Conservation (phyloP, 148 eudicot genomes). For the Pouteria glomerata region DNA sequence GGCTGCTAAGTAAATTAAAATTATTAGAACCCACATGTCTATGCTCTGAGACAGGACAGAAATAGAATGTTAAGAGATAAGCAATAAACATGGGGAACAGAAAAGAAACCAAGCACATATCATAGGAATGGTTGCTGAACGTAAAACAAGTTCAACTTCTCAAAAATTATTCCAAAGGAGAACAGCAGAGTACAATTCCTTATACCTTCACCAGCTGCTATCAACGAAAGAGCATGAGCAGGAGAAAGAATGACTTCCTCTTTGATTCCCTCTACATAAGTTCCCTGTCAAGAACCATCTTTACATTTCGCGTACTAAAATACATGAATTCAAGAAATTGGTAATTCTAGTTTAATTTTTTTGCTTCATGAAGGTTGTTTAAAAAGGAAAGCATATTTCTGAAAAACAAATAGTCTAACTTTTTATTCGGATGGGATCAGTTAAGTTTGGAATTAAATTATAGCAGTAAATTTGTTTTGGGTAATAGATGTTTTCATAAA, state of each 20-base stretch:
- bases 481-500: too few relatives aligned
- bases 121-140: neutral
- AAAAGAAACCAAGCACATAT: neutral
- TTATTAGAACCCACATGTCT: constrained; percentile 87
- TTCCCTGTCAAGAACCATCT: constrained; percentile 43
- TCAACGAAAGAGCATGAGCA: constrained; percentile 75
- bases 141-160: neutral
- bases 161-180: neutral
- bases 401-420: neutral
- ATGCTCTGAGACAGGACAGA: constrained; percentile 40
- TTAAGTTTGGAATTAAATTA: too few relatives aligned
- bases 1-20: constrained; percentile 71
- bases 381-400: neutral
- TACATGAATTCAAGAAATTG: neutral
- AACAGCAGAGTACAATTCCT: neutral
- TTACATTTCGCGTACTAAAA: neutral
- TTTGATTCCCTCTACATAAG: constrained; percentile 75
- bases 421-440: neutral
- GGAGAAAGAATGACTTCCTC: constrained; percentile 84
- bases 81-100: neutral
- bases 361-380: neutral
- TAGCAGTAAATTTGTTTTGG: too few relatives aligned
- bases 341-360: neutral
- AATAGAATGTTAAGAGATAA: neutral
- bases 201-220: constrained; percentile 83